Conservation (phyloP, 139 green algal genomes). For the Coelastrella sp. region DNA sequence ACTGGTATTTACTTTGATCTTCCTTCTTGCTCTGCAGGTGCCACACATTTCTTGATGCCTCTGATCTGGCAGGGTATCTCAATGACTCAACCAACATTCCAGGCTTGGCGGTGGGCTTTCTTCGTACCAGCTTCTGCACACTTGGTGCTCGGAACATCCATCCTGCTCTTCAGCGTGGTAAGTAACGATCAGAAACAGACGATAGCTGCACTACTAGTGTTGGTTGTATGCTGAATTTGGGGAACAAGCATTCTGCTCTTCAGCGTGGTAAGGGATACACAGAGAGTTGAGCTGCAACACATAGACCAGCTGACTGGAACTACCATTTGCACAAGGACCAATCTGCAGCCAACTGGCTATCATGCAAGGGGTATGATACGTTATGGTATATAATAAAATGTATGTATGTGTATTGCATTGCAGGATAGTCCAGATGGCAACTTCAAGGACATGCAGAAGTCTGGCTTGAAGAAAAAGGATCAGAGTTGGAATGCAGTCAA, state of each 20-base stretch:
- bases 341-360: too few species aligned
- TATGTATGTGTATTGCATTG: too few species aligned
- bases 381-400: too few species aligned
- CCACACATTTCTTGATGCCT: slow-evolving; percentile 94
- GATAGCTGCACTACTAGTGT: slow-evolving; percentile 63
- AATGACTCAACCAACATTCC: slow-evolving; percentile 53
- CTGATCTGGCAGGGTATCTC: slow-evolving; percentile 76
- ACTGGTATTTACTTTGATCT: too few species aligned
- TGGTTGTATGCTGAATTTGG: slow-evolving; percentile 49
- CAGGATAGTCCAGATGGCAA: slow-evolving; percentile 91
- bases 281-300: too few species aligned
- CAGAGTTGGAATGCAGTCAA: slow-evolving; percentile 71
- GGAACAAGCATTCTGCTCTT: slow-evolving; percentile 85
- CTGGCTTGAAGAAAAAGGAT: slow-evolving; percentile 73
- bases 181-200: too few species aligned
- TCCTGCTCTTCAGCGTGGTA: slow-evolving; percentile 85
- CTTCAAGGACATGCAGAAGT: slow-evolving; percentile 82
- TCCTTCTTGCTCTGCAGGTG: too few species aligned
- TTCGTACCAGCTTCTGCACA: slow-evolving; percentile 78
- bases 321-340: too few species aligned
- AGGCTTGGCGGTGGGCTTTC: slow-evolving; percentile 91
- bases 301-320: too few species aligned
- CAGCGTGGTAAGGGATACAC: slow-evolving; percentile 65
- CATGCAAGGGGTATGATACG: too few species aligned
- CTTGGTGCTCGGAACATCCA: slow-evolving; percentile 76